Conservation (phyloP, 148 eudicot species). For the Amaranthus palmeri region DNA sequence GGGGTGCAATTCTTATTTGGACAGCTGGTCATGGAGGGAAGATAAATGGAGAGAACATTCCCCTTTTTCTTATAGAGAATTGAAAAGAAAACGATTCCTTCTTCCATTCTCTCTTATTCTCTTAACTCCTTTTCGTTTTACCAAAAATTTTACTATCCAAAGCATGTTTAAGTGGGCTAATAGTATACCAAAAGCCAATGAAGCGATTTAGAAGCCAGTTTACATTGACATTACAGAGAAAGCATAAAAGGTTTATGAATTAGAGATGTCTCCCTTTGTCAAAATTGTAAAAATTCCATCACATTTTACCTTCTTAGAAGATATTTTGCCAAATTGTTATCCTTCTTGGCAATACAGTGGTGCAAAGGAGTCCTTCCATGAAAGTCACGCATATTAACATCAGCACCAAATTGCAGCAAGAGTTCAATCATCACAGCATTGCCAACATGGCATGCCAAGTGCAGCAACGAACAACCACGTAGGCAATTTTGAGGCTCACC, state of each 20-base stretch:
- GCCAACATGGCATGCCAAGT: constrained; percentile 73
- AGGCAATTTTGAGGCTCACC: constrained; percentile 53
- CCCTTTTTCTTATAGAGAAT: too few relatives aligned
- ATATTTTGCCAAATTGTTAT: constrained; percentile 75
- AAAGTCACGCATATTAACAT: constrained; percentile 70
- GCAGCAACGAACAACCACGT: constrained; percentile 78
- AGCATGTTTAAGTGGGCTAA: too few relatives aligned
- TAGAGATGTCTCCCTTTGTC: background rate
- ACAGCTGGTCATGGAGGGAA: too few relatives aligned
- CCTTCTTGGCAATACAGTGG: constrained; percentile 68
- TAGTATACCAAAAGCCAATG: too few relatives aligned
- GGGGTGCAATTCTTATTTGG: too few relatives aligned
- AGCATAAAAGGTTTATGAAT: background rate
- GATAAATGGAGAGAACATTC: too few relatives aligned
- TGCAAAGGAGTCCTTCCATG: constrained; percentile 94
- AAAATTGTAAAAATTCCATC: background rate
- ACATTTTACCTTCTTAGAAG: constrained; percentile 71
- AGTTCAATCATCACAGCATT: constrained; percentile 76
- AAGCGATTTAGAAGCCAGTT: background rate
- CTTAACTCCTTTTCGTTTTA: too few relatives aligned
- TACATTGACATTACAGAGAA: background rate
- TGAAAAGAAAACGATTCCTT: too few relatives aligned
- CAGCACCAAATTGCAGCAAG: constrained; percentile 81
- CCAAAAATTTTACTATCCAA: too few relatives aligned
- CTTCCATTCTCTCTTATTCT: too few relatives aligned